A percentile compares a stretch with the other conserved stretches of the same genome.
Evolutionary conservation across 129 eudicot genomes (phyloP).

Genomic region (Scalesia atractyloides): DNA sequence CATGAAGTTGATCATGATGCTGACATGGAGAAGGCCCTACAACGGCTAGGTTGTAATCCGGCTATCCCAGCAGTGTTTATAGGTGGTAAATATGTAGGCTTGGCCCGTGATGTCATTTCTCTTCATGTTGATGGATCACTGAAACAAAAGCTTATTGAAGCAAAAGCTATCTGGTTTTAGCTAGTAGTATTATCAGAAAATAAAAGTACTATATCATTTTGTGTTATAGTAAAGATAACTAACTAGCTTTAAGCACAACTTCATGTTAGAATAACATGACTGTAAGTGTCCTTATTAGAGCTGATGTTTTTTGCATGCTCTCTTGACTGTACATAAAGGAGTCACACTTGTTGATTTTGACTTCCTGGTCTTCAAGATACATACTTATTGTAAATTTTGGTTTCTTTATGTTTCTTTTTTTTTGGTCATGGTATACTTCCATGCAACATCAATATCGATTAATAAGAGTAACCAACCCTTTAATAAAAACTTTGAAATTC

Average conservation of each 20-base stretch:
- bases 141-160: slow-evolving; percentile 72
- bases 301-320: slow-evolving; percentile 47
- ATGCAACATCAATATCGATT: not conserved
- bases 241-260: slow-evolving; percentile 20
- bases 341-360: slow-evolving; percentile 15
- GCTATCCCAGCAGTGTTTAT: slow-evolving; percentile 85
- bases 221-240: slow-evolving; percentile 19
- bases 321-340: slow-evolving; percentile 39
- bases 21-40: slow-evolving; percentile 79
- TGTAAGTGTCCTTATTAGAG: slow-evolving; percentile 34
- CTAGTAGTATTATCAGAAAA: slow-evolving; percentile 29
- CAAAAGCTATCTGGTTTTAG: slow-evolving; percentile 84
- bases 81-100: slow-evolving; percentile 81
- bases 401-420: not conserved
- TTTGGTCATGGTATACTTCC: slow-evolving; percentile 8
- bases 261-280: slow-evolving; percentile 45
- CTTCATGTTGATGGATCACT: slow-evolving; percentile 80
- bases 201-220: slow-evolving; percentile 14
- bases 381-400: slow-evolving; percentile 22
- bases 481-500: slow-evolving; percentile 10
- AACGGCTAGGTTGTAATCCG: slow-evolving; percentile 74
- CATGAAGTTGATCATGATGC: slow-evolving; percentile 80
- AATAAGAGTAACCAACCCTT: not conserved
- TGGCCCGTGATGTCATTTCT: slow-evolving; percentile 70
- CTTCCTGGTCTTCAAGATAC: slow-evolving; percentile 23